Base-by-base conservation (phyloP, 306 rosid species). In the Vachellia collinsii region DNA sequence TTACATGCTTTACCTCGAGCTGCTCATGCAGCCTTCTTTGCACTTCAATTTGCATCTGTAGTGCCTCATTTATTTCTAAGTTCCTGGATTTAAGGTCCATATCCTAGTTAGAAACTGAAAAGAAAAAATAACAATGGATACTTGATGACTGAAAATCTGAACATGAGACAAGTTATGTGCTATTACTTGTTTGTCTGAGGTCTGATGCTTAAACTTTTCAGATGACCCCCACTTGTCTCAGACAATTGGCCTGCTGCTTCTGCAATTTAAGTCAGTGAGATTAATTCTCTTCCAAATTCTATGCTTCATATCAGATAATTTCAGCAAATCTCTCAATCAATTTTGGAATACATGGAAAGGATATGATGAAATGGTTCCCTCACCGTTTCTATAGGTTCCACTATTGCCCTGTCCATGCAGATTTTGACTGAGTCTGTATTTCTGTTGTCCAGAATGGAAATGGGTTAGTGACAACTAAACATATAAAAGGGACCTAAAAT, bases 1-100 rank as follows among this genome's bases (percentile, higher is more conserved):
- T 43, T 22, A 64, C 50, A 37, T 62, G 10, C 10, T 73, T 23
- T 91, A 91, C 97, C 98, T 94, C 97, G 34, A 94, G 95, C 75
- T 94, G 98, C 70, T 94, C 94, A 53, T 92, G 98, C 36, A 92
- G 80, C 85, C 94, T 90, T 90, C 91, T 92, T 72, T 94, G 96
- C 25, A 94, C 98, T 85, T 90, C 98, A 50, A 94, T 89, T 82
- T 94, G 97, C 94, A 94, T 88, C 19, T 92, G 89, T 56, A 94
- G 86, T 8, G 97, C 88, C 79, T 94, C 96, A 74, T 84, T 89
- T 75, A 94, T 86, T 39, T 90, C 94, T 61, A 88, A 74, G 78
- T 89, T 85, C 86, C 94, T 94, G 89, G 53, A 82, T 81, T 58
- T 47, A 47, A 6, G 36, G 62, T 37, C 51, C 12, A 75, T 29